These are phyloP conservation scores for Wickerhamomyces hampshirensis DNA, from an alignment of 805 yeast genomes.

Conservation along the genomic window DNA sequence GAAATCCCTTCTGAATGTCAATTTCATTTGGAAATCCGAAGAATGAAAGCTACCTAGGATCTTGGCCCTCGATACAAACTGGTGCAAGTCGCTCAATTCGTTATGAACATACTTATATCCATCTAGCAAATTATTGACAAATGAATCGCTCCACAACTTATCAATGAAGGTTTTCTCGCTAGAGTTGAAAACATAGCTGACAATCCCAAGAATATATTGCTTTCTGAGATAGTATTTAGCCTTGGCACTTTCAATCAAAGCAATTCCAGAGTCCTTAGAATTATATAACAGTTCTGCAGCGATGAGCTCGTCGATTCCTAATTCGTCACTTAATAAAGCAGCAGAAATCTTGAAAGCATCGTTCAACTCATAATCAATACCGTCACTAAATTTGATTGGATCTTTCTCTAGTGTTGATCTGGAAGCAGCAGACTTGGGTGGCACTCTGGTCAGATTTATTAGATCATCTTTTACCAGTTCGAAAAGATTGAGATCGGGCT, in stretches of 20 bases:
- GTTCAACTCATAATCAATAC: conserved; percentile 53
- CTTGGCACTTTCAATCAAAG: conserved; percentile 56
- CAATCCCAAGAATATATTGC: conserved; percentile 67
- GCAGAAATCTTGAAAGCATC: conserved; percentile 59
- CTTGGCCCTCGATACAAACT: conserved; percentile 44
- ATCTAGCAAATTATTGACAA: conserved; percentile 41
- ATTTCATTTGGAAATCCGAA: conserved; percentile 39
- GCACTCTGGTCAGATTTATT: conserved; percentile 34
- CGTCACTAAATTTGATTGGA: conserved; percentile 45
- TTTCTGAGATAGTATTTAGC: conserved; percentile 65
- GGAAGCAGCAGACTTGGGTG: conserved; percentile 41
- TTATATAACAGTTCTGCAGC: conserved; percentile 64
- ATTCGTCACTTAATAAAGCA: conserved; percentile 52
- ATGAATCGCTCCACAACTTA: conserved; percentile 15
- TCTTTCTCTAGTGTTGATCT: conserved; percentile 43
- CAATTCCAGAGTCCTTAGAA: conserved; percentile 43
- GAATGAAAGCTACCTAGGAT: conserved; percentile 47
- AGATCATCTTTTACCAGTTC: conserved; percentile 41
- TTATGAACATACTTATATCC: conserved; percentile 58
- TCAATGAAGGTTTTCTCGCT: conserved; percentile 24
- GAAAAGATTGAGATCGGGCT: conserved; percentile 11
- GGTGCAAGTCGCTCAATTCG: conserved; percentile 50
- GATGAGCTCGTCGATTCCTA: conserved; percentile 71
- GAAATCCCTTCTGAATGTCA: conserved; percentile 57
- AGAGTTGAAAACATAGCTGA: conserved; percentile 34